Evolutionary conservation across 164 flowering plant species (phyloP), one percentile per base, ranked within the genome.

Genomic region (Liquidambar formosana): DNA sequence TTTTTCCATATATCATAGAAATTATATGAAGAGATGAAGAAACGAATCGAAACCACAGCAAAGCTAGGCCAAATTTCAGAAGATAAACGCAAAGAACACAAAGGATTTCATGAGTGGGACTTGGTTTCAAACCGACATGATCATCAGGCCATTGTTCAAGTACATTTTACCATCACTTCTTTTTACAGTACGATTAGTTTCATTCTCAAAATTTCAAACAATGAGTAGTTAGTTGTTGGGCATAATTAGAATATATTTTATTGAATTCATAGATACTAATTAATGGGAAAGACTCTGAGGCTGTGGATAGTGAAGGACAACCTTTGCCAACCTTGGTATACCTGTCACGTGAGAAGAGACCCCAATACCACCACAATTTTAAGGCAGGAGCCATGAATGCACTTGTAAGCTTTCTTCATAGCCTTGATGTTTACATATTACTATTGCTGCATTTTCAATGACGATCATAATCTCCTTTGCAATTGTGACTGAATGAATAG

Each of bases 361-460:
- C 80, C 6, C 46, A 68, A 28, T 52, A 73, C 26, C 72, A 51
- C 12, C 79, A 78, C 27, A 71, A 73, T 68, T 79, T 74, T 73
- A 79, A 79, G 49, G 80, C 82, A 13, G 82, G 82, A 5, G 76
- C 82, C 59, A 60, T 77, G 69, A 79, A 79, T 68, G 71, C 79
- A 10, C 49, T 78, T 73, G 84, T 78, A 80, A 59, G 63, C 49
- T 70, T 25, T 23, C 38, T 23, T 9, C n/a, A 41, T 43, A 61
- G 43, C 12, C 33, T 57, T 53, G 43, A 18, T 12, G 16, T 48
- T 33, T n/a, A n/a, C n/a, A n/a, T n/a, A n/a, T n/a, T n/a, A n/a
- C n/a, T n/a, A n/a, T n/a, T n/a, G n/a, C n/a, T n/a, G n/a, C n/a
- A n/a, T n/a, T n/a, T n/a, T n/a, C n/a, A n/a, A n/a, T n/a, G n/a